phyloP scores from a whole-genome alignment of 2,329 filamentous ascomycete genomes.

The Apiospora koreana region DNA sequence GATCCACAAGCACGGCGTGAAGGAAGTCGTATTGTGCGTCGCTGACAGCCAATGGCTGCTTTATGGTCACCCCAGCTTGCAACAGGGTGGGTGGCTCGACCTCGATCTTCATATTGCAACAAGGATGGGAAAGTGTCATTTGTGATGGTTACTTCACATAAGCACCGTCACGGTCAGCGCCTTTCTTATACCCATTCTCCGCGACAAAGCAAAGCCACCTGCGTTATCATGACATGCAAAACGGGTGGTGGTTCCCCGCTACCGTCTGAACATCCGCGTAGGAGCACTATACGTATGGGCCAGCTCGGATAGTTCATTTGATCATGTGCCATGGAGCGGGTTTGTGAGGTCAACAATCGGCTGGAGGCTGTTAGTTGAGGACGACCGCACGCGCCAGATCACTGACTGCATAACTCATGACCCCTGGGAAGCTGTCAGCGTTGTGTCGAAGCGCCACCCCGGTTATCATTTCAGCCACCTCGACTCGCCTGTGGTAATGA shows the following conservation, averaged over 20 bases:
- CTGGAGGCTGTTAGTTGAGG: conserved; percentile 15
- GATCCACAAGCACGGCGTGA: not conserved
- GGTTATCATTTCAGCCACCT: conserved; percentile 13
- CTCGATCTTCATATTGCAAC: not conserved
- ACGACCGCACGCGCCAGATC: not conserved
- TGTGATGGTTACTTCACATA: not conserved
- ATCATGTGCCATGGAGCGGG: conserved; percentile 34
- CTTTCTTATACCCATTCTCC: not conserved
- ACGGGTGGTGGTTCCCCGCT: not conserved
- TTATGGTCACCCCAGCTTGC: not conserved
- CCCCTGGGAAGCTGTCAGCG: conserved; percentile 22
- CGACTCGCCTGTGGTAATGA: conserved; percentile 32
- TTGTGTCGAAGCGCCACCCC: not conserved
- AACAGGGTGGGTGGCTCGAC: not conserved
- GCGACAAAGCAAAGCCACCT: not conserved
- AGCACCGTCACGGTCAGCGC: not conserved
- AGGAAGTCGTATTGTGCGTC: not conserved
- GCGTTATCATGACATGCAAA: not conserved
- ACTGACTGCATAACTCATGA: conserved; percentile 33
- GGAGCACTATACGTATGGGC: not conserved
- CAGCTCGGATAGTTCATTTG: conserved; percentile 34
- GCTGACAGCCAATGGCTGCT: not conserved
- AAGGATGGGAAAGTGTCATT: not conserved
- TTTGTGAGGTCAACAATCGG: conserved; percentile 31
- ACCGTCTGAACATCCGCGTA: not conserved